Conservation (phyloP, 257 asterid species). For the Linderniella brevidens region DNA sequence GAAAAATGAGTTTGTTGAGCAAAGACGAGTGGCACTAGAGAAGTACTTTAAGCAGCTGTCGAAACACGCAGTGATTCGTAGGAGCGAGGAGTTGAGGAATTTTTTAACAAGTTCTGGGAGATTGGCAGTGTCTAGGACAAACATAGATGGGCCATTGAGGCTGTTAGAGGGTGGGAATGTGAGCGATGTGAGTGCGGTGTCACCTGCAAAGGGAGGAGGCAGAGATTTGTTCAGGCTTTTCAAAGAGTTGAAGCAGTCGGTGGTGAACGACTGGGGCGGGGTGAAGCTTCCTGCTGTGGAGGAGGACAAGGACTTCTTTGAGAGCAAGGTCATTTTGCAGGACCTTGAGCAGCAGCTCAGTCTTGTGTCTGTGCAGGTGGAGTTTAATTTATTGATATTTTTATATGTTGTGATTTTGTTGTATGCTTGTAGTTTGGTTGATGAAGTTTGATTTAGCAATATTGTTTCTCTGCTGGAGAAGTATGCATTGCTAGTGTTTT, state of each 20-base stretch:
- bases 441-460: too few relatives aligned
- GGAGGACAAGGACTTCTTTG: constrained; percentile 79
- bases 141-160: constrained; percentile 45
- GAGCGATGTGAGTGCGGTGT: constrained; percentile 8
- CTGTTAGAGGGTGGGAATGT: constrained; percentile 41
- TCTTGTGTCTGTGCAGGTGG: constrained; percentile 87
- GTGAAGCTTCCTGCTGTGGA: constrained; percentile 53
- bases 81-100: constrained; percentile 60
- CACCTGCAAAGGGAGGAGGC: constrained; percentile 67
- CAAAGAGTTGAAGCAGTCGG: constrained; percentile 81
- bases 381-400: constrained; percentile 6
- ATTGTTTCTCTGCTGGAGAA: too few relatives aligned
- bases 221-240: constrained; percentile 60
- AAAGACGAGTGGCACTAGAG: constrained; percentile 74
- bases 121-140: constrained; percentile 32
- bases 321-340: constrained; percentile 52
- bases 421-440: background rate
- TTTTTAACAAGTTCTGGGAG: constrained; percentile 41
- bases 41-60: constrained; percentile 66
- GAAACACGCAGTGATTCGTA: constrained; percentile 44
- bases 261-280: constrained; percentile 85
- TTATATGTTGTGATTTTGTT: background rate
- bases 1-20: constrained; percentile 72
- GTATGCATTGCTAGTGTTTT: too few relatives aligned
- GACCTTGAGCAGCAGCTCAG: constrained; percentile 75